Evolutionary conservation across 139 green algal genomes (phyloP), one percentile per base, ranked within the genome.

Genomic region (Gonium pectorale): DNA sequence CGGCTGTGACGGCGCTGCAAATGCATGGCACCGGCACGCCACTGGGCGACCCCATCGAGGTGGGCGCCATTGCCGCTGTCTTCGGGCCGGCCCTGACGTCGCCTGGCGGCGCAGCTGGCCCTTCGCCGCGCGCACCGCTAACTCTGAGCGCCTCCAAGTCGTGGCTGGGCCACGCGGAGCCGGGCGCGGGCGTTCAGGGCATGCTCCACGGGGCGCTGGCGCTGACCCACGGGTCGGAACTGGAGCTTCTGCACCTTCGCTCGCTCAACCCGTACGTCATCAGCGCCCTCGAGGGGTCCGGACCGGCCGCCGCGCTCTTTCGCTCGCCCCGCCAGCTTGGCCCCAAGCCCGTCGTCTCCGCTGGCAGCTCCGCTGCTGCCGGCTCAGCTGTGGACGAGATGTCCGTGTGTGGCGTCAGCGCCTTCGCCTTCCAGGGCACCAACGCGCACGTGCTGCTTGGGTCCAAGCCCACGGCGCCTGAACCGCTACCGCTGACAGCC

Each of bases 21-120:
- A 88, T 96, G 87, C 95, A 98, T 72, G 96, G 95, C 70, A 79
- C 81, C 52, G 87, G 83, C 33, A 91, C 87, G 5, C 79, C 83
- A 13, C 63, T 91, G 29, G 95, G 94, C 24, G 96, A 98, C 81
- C 95, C 95, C 11, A 98, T 98, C 52, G 96, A 98, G 81, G 77
- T 96, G 1, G 93, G 93, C 3, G 94, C 95, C 43, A 43, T 71
- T 2, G 44, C 59, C 9, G 87, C 89, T 3, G 93, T 91, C n/a
- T 85, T 92, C 33, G 27, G 29, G 2, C 11, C 40, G 29, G 60
- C 41, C 31, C 72, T 72, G 0, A 41, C 86, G 21, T 63, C 86
- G 2, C 80, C 86, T 7, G 41, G 92, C 38, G 63, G 89, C 5
- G 86, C 83, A 52, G 68, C 63, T 33, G 91, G 93, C 60, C 66